Base-by-base conservation (phyloP, 495 filamentous ascomycete species). In the Evansstolkia leycettana region DNA sequence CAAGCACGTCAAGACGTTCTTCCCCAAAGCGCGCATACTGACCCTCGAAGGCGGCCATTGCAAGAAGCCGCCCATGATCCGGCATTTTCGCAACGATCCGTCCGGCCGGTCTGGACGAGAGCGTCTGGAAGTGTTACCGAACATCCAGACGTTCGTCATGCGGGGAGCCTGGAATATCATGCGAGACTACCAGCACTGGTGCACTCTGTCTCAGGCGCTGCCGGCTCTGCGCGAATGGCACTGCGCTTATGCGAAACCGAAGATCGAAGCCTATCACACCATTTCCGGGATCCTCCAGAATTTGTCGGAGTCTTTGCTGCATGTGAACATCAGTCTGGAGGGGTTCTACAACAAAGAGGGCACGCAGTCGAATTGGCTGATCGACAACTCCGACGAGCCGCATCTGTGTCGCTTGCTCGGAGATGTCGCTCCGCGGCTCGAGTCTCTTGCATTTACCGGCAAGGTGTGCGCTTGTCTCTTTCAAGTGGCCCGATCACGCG, bases 101-200 rank as follows among this genome's bases (percentile, higher is more conserved):
- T 43, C 31, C 18, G 50, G 46, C 2, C 28, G 34, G 16, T 37
- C 28, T 34, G 54, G 43, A 34, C 39, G 19, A 46, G 56, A 55
- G 41, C 54, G 33, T 38, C 47, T 78, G 6, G 48, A 59, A 1
- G 29, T 37, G n/a, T 51, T 68, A 3, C 62, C 64, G 3, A 49
- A 61, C 9, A 63, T 77, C 17, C 61, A 65, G 34, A 80, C 76
- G 0, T 66, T 84, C 24, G 70, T 83, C 33, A 73, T 78, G 57
- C 80, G 78, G 44, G 78, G 79, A 4, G 72, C 81, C 36, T 84
- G 80, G 80, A 84, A 83, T 43, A 65, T 84, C 19, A 77, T 83
- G 48, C 67, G 79, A 31, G 60, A 72, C n/a, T 51, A 67, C 9
- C 61, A 67, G n/a, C 75, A 82, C 55, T 82, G 78, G 51, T 54